Base-by-base conservation (phyloP, 2,329 filamentous ascomycete genomes). In the Ramularia endophylla region DNA sequence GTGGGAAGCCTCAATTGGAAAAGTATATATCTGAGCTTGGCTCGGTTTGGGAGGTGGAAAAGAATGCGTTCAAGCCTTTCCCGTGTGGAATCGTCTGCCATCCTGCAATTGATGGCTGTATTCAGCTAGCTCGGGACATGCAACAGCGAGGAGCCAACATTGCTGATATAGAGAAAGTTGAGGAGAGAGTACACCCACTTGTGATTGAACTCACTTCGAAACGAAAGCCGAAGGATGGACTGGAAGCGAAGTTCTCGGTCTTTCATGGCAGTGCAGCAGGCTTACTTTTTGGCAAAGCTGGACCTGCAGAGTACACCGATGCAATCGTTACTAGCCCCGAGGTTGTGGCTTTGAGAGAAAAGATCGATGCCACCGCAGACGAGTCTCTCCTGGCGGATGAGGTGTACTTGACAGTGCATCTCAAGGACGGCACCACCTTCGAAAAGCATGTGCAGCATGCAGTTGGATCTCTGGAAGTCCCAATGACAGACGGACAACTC, bases 61-160 rank as follows among this genome's bases (percentile, higher is more conserved):
- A 66, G 47, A 77, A 77, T 46, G 67, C 70, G 1, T 77, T 77
- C 59, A 77, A 78, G 53, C 74, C 73, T 0, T 78, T 72, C 45
- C 73, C 74, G 0, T 77, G 74, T 53, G 74, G 73, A 1, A 76
- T 77, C 44, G 72, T 77, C 0, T 72, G 75, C 47, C 74, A 78
- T 54, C 73, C 74, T 1, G 63, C 69, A 3, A 77, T 78, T 41
- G 73, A 78, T 53, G 72, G 59, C 2, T 71, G 68, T 45, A 67
- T 70, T 11, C 69, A 72, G 48, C 50, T 76, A 11, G 65, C 70
- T 49, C 51, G 59, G 1, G 57, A 73, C 36, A 54, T 68, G 29
- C 35, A 54, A 9, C 36, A 49, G 8, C 48, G 62, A 28, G 62
- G 59, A 0, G 50, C 65, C 3, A 36, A n/a, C 5, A 30, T 60